Percentiles rank a stretch among this genome's conserved stretches.
These are phyloP conservation scores for Rubia tinctorum DNA, from an alignment of 305 asterid species.

Conservation along the genomic window DNA sequence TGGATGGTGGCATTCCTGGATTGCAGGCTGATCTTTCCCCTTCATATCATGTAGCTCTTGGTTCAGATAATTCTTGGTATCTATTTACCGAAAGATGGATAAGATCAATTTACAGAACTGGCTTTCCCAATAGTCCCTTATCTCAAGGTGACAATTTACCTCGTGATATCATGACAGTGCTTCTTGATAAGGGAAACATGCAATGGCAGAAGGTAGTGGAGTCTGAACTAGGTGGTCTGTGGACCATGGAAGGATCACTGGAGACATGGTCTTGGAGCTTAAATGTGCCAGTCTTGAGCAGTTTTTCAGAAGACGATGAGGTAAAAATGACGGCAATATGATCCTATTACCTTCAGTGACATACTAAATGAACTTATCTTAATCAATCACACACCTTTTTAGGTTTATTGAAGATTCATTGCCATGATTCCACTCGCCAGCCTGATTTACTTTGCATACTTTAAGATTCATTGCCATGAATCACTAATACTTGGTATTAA, in stretches of 20 bases:
- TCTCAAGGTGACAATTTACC: constrained; percentile 76
- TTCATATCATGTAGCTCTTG: constrained; percentile 88
- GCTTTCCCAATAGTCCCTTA: constrained; percentile 86
- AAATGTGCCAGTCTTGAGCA: constrained; percentile 93
- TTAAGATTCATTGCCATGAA: too few relatives aligned
- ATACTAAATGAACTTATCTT: neutral
- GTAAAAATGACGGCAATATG: constrained; percentile 37
- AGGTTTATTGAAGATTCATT: neutral
- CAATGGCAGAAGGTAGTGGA: constrained; percentile 90
- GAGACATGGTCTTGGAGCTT: constrained; percentile 99
- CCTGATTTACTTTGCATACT: too few relatives aligned
- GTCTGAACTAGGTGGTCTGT: constrained; percentile 87
- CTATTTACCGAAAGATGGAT: constrained; percentile 99
- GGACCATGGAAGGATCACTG: constrained; percentile 97
- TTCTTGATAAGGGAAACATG: constrained; percentile 77
- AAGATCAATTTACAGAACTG: constrained; percentile 67
- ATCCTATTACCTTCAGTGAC: neutral
- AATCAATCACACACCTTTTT: neutral
- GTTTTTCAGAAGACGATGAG: constrained; percentile 95
- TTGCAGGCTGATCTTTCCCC: constrained; percentile 42
- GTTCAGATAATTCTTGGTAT: constrained; percentile 99
- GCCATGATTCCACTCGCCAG: neutral
- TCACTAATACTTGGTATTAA: neutral
- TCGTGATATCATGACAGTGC: constrained; percentile 66
- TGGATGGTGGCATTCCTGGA: constrained; percentile 28